Percentiles rank a stretch among this genome's conserved stretches.
Evolutionary conservation across 2,329 filamentous ascomycete genomes (phyloP).

Genomic region (Pseudogymnoascus sp.): DNA sequence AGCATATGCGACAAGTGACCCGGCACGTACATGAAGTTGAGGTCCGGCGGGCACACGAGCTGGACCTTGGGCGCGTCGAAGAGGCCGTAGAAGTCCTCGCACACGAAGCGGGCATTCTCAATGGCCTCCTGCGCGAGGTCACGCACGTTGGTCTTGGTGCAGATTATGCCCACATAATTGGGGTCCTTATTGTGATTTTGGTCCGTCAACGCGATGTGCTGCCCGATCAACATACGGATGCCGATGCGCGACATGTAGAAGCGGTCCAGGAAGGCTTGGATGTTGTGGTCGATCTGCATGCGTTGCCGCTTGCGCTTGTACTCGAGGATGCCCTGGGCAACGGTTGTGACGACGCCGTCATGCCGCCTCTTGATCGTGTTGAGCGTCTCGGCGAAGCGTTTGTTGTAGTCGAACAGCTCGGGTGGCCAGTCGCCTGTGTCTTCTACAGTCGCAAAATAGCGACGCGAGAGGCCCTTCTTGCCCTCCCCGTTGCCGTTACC

Average conservation of each 20-base stretch:
- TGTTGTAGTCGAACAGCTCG: slow-evolving; percentile 90
- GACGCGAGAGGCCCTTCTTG: slow-evolving; percentile 47
- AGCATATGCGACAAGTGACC: slow-evolving; percentile 99
- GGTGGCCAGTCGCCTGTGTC: slow-evolving; percentile 86
- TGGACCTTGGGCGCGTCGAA: slow-evolving; percentile 96
- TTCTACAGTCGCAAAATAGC: slow-evolving; percentile 90
- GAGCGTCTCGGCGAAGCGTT: slow-evolving; percentile 76
- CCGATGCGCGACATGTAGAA: slow-evolving; percentile 99
- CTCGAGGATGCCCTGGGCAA: slow-evolving; percentile 94
- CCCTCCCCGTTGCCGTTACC: slow-evolving; percentile 40
- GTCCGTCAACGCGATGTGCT: slow-evolving; percentile 94
- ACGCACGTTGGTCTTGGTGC: slow-evolving; percentile 93
- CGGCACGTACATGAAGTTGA: slow-evolving; percentile 99
- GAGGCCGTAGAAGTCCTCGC: slow-evolving; percentile 94
- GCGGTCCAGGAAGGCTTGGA: slow-evolving; percentile 93
- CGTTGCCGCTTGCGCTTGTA: slow-evolving; percentile 95
- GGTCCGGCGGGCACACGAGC: slow-evolving; percentile 84
- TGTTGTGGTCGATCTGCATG: slow-evolving; percentile 96
- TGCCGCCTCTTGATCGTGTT: slow-evolving; percentile 93
- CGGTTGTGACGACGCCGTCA: slow-evolving; percentile 94
- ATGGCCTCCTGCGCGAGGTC: slow-evolving; percentile 96
- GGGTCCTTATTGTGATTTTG: slow-evolving; percentile 83
- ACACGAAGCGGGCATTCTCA: slow-evolving; percentile 97
- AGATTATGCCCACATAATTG: slow-evolving; percentile 96
- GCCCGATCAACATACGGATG: slow-evolving; percentile 97